phyloP scores from a whole-genome alignment of 495 filamentous ascomycete genomes.

The Penicillium turbatum region DNA sequence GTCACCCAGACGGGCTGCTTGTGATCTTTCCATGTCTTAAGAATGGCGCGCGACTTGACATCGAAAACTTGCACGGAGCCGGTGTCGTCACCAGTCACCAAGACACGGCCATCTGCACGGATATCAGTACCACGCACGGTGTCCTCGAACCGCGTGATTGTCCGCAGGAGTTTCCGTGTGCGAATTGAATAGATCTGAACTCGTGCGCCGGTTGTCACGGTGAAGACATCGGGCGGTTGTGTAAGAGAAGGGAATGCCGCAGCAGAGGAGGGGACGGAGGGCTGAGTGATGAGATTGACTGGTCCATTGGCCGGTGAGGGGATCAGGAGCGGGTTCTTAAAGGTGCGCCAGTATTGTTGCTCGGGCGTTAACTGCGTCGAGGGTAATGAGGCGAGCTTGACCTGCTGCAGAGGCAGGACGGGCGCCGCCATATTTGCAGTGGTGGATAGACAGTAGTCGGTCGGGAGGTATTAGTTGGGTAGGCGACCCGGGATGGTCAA shows the following conservation, averaged over 20 bases:
- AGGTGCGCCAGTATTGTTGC: constrained; percentile 91
- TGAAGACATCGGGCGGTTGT: constrained; percentile 69
- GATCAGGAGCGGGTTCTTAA: constrained; percentile 81
- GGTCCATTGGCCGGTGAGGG: constrained; percentile 80
- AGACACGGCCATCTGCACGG: constrained; percentile 78
- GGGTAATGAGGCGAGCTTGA: constrained; percentile 68
- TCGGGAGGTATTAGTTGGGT: neutral
- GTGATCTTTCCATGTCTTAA: constrained; percentile 95
- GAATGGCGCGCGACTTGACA: constrained; percentile 76
- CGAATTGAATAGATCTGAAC: constrained; percentile 89
- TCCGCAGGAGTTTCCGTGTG: constrained; percentile 83
- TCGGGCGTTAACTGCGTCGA: constrained; percentile 65
- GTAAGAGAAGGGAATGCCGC: constrained; percentile 45
- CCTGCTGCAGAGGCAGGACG: constrained; percentile 72
- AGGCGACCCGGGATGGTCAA: neutral
- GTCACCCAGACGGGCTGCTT: constrained; percentile 92
- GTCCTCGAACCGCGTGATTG: constrained; percentile 87
- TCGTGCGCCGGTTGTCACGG: constrained; percentile 83
- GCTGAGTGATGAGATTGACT: constrained; percentile 83
- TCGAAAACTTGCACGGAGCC: constrained; percentile 95
- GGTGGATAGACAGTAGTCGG: neutral
- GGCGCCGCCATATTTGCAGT: constrained; percentile 73
- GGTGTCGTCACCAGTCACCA: constrained; percentile 86
- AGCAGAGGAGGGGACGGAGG: constrained; percentile 48
- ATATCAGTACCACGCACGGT: constrained; percentile 82